Conservation (phyloP, 495 filamentous ascomycete species). For the Pyronema omphalodes region DNA sequence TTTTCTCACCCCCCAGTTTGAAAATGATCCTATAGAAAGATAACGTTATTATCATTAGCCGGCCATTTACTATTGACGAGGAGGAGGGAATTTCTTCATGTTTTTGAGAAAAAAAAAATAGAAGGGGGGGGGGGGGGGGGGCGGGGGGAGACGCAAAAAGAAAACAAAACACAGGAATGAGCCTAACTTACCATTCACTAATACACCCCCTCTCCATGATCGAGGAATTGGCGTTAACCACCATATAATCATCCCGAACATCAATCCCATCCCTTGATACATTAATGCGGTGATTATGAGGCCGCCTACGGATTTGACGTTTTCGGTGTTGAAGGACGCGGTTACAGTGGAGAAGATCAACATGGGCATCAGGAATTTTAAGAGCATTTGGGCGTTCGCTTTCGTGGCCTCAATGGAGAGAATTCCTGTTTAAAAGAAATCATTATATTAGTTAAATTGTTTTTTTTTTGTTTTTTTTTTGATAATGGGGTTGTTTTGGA, state of each 20-base stretch:
- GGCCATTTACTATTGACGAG: neutral
- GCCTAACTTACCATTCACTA: conserved; percentile 20
- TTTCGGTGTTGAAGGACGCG: conserved; percentile 18
- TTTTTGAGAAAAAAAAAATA: too few relatives aligned
- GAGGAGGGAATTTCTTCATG: too few relatives aligned
- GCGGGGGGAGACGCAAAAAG: too few relatives aligned
- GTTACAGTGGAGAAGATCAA: conserved; percentile 23
- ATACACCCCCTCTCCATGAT: conserved; percentile 20
- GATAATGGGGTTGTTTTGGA: too few relatives aligned
- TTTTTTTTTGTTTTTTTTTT: too few relatives aligned
- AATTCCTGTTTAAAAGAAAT: conserved; percentile 21
- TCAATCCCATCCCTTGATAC: conserved; percentile 18
- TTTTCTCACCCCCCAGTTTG: neutral
- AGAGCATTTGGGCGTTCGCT: conserved; percentile 19
- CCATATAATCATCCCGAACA: conserved; percentile 17
- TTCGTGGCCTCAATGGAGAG: conserved; percentile 19
- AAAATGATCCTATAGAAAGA: neutral
- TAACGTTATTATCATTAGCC: neutral
- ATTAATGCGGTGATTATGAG: conserved; percentile 14
- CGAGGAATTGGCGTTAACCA: conserved; percentile 20
- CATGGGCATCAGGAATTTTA: conserved; percentile 19
- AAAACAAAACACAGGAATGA: neutral
- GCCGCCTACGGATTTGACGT: conserved; percentile 18
- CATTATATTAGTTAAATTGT: conserved; percentile 3
- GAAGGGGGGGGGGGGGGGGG: too few relatives aligned